Conservation (phyloP, 2,329 filamentous ascomycete species). For the Trichoderma lentiforme region DNA sequence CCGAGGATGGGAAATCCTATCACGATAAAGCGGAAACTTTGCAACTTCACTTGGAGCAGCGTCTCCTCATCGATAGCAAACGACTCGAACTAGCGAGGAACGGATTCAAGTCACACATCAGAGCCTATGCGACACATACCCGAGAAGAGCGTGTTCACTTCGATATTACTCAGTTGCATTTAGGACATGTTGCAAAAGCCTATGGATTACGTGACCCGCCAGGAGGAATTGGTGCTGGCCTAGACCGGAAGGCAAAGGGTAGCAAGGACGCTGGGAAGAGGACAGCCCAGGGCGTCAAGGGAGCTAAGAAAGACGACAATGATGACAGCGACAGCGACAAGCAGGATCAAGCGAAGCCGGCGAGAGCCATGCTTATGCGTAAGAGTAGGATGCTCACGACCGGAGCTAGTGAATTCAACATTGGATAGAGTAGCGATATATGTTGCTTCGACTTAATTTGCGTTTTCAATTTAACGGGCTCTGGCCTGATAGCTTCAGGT, state of each 20-base stretch:
- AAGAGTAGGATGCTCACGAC: conserved; percentile 64
- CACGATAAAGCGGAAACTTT: conserved; percentile 54
- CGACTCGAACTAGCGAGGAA: conserved; percentile 77
- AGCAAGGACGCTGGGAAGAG: conserved; percentile 25
- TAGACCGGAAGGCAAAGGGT: conserved; percentile 44
- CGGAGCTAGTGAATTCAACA: conserved; percentile 64
- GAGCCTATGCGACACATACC: conserved; percentile 92
- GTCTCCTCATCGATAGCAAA: conserved; percentile 57
- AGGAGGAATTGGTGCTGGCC: conserved; percentile 67
- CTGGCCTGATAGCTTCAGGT: neutral
- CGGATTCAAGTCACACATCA: conserved; percentile 86
- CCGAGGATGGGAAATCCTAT: conserved; percentile 41
- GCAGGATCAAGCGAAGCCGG: conserved; percentile 31
- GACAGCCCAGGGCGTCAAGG: neutral
- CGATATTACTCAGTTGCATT: conserved; percentile 84
- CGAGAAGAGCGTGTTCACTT: conserved; percentile 82
- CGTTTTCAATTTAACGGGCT: neutral
- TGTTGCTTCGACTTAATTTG: neutral
- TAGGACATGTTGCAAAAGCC: conserved; percentile 91
- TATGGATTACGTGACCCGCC: conserved; percentile 89
- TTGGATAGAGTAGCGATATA: conserved; percentile 46
- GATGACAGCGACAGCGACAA: conserved; percentile 36
- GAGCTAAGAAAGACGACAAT: conserved; percentile 26
- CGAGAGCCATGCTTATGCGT: conserved; percentile 51
- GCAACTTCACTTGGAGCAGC: conserved; percentile 59